Percentiles rank a stretch among this genome's conserved stretches.
phyloP scores from a whole-genome alignment of 805 yeast genomes.

The Metschnikowia cerradonensis region DNA sequence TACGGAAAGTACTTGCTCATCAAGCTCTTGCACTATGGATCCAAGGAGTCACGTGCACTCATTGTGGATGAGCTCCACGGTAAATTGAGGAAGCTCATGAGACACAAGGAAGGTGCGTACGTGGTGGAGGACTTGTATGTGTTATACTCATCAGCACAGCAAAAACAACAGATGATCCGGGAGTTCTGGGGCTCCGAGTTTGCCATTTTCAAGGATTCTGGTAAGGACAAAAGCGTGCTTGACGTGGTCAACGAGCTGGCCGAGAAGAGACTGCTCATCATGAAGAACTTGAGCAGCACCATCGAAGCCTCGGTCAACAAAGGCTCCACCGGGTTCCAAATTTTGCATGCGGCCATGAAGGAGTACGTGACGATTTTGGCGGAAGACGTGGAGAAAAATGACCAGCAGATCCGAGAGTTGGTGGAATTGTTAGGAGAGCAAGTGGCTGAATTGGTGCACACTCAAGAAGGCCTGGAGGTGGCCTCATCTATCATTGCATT shows the following conservation, averaged over 20 bases:
- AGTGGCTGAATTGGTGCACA: constrained; percentile 91
- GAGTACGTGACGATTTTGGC: constrained; percentile 76
- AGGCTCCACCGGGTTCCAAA: constrained; percentile 94
- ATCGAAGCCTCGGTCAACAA: constrained; percentile 88
- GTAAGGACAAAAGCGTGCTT: constrained; percentile 55
- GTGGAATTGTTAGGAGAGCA: constrained; percentile 82
- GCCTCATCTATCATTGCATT: constrained; percentile 76
- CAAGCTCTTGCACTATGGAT: constrained; percentile 88
- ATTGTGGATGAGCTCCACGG: constrained; percentile 88
- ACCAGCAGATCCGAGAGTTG: constrained; percentile 69
- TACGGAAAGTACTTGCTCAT: constrained; percentile 91
- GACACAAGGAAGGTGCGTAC: constrained; percentile 97
- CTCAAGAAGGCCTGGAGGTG: constrained; percentile 90
- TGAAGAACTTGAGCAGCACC: constrained; percentile 74
- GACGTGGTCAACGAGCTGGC: constrained; percentile 65
- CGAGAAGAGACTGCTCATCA: constrained; percentile 73
- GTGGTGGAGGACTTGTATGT: constrained; percentile 92
- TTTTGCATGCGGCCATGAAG: constrained; percentile 92
- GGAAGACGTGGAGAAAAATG: constrained; percentile 39
- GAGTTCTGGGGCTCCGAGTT: constrained; percentile 97
- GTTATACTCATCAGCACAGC: constrained; percentile 78
- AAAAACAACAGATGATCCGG: constrained; percentile 84
- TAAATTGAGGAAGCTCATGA: constrained; percentile 82
- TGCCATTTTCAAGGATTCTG: constrained; percentile 81
- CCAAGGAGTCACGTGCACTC: constrained; percentile 69